These are phyloP conservation scores for Neostapfia colusana DNA, from an alignment of 176 grass and related monocot species.

Conservation along the genomic window DNA sequence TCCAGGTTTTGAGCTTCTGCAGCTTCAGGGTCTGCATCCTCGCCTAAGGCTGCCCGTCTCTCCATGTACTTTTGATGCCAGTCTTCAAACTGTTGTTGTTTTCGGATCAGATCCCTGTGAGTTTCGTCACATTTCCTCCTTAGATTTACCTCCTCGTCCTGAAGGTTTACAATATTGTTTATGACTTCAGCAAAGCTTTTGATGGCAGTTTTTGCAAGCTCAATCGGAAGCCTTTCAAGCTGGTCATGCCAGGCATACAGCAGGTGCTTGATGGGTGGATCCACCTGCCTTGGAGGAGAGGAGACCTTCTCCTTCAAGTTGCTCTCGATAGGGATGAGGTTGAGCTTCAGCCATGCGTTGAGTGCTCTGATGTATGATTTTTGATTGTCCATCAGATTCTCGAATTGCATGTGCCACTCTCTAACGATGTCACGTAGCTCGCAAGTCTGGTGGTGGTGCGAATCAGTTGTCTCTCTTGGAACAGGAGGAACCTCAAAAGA, in stretches of 20 bases:
- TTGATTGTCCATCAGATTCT: conserved; percentile 74
- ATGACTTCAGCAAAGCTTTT: conserved; percentile 71
- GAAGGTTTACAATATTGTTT: conserved; percentile 59
- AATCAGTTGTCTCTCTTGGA: conserved; percentile 66
- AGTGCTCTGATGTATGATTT: conserved; percentile 79
- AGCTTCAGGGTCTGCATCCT: conserved; percentile 50
- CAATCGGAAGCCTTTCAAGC: conserved; percentile 73
- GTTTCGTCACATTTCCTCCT: conserved; percentile 67
- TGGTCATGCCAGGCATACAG: conserved; percentile 79
- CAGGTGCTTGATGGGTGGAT: conserved; percentile 73
- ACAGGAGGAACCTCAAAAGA: conserved; percentile 50
- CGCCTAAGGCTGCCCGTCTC: conserved; percentile 46
- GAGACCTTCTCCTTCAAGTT: conserved; percentile 84
- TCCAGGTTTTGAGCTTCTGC: conserved; percentile 46
- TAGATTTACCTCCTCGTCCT: conserved; percentile 61
- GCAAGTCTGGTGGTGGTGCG: conserved; percentile 53
- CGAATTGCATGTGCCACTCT: conserved; percentile 74
- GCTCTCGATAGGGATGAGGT: conserved; percentile 85
- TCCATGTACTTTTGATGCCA: conserved; percentile 66
- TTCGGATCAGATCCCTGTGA: conserved; percentile 55
- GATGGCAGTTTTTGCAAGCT: conserved; percentile 68
- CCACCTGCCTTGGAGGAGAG: conserved; percentile 61
- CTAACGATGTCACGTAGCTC: conserved; percentile 60
- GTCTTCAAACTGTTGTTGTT: conserved; percentile 61
- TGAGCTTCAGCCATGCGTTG: conserved; percentile 83